Evolutionary conservation across 2,329 filamentous ascomycete genomes (phyloP).

Genomic region (Microcyclosporella mali): DNA sequence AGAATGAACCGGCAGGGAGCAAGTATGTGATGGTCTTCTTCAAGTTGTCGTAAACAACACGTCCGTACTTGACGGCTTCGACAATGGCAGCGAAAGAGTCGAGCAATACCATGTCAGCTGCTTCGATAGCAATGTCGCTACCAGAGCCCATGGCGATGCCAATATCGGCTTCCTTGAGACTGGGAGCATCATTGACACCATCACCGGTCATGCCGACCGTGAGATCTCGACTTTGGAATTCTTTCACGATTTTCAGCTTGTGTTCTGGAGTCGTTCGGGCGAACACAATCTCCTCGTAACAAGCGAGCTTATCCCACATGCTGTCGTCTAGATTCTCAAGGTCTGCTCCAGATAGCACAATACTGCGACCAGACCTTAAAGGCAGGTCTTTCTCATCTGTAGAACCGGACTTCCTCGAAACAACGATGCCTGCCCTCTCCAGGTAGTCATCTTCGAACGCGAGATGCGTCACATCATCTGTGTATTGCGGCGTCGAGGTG

Average conservation of each 20-base stretch:
- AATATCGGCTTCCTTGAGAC: conserved; percentile 52
- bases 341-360: conserved; percentile 61
- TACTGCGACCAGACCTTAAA: conserved; percentile 35
- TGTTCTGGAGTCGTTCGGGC: conserved; percentile 71
- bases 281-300: conserved; percentile 69
- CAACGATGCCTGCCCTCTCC: conserved; percentile 25
- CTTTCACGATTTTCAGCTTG: conserved; percentile 71
- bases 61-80: conserved; percentile 64
- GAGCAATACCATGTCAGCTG: conserved; percentile 56
- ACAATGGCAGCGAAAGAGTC: conserved; percentile 68
- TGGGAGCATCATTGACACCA: conserved; percentile 47
- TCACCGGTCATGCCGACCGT: conserved; percentile 52
- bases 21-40: conserved; percentile 73
- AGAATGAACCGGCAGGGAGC: conserved; percentile 66
- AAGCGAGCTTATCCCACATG: conserved; percentile 62
- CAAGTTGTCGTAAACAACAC: conserved; percentile 72
- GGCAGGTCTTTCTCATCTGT: not conserved
- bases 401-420: conserved; percentile 14
- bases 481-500: conserved; percentile 42
- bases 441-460: conserved; percentile 27
- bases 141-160: conserved; percentile 55
- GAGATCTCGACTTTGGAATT: conserved; percentile 58
- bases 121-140: conserved; percentile 57
- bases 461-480: conserved; percentile 53
- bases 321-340: conserved; percentile 58